phyloP scores from a whole-genome alignment of 108 stramenopile species.

The Parietichytrium sp. region DNA sequence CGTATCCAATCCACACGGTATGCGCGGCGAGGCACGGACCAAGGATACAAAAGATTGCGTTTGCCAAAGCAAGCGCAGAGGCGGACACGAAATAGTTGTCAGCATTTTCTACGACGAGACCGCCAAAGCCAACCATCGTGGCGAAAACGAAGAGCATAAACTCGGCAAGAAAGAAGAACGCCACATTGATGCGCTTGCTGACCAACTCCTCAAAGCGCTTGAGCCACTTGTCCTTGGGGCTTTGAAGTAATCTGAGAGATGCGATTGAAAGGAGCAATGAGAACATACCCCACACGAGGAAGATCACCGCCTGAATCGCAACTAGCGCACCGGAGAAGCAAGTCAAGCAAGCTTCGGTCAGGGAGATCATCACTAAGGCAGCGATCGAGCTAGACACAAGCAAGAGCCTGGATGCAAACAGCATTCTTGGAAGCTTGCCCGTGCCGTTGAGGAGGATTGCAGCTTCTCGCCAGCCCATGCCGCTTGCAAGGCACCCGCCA shows the following conservation, averaged over 20 bases:
- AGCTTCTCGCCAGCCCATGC: constrained; percentile 30
- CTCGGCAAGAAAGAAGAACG: neutral
- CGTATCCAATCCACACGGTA: constrained; percentile 1
- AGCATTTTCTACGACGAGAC: neutral
- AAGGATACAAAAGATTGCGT: neutral
- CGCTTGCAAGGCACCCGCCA: neutral
- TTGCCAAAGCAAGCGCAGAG: neutral
- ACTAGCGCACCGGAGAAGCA: neutral
- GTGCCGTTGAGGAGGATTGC: neutral
- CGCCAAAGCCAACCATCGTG: neutral
- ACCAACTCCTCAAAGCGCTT: neutral
- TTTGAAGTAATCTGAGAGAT: neutral
- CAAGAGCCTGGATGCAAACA: neutral
- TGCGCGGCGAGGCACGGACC: constrained; percentile 3
- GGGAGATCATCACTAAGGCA: neutral
- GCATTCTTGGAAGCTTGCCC: constrained; percentile 4
- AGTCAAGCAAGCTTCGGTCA: neutral
- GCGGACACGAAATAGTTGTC: neutral
- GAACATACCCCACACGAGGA: neutral
- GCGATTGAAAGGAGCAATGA: neutral
- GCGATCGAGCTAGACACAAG: neutral
- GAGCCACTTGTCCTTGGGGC: neutral
- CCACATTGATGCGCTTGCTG: neutral
- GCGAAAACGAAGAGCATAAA: neutral
- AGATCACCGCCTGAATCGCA: neutral